These are phyloP conservation scores for Hordeum marinum DNA, from an alignment of 176 grass and related monocot species.

Conservation along the genomic window DNA sequence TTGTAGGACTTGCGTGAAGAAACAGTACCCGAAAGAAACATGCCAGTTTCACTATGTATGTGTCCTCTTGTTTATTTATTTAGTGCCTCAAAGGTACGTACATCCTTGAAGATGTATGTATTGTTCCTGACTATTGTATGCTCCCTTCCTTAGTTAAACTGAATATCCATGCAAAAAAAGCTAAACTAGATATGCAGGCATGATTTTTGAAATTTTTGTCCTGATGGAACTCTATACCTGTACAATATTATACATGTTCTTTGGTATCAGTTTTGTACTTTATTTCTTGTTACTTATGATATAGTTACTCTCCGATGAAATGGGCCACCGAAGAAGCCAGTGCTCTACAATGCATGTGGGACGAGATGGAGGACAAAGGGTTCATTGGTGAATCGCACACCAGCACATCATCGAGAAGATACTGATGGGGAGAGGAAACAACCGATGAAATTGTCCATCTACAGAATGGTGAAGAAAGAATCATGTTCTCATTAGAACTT, in stretches of 20 bases:
- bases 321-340: constrained; percentile 89
- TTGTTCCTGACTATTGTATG: too few relatives aligned
- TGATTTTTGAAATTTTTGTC: too few relatives aligned
- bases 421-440: constrained; percentile 43
- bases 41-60: too few relatives aligned
- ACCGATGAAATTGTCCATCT: constrained; percentile 48
- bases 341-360: constrained; percentile 94
- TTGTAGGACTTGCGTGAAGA: too few relatives aligned
- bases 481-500: too few relatives aligned
- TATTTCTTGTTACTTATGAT: constrained; percentile 13
- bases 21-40: too few relatives aligned
- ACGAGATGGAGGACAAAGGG: constrained; percentile 90
- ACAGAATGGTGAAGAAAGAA: constrained; percentile 33
- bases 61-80: too few relatives aligned
- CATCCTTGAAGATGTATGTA: too few relatives aligned
- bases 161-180: too few relatives aligned
- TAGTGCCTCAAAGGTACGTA: too few relatives aligned
- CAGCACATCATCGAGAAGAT: constrained; percentile 59
- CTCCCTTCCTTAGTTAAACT: too few relatives aligned
- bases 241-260: background rate
- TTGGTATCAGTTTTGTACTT: background rate
- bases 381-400: constrained; percentile 78
- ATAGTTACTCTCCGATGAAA: constrained; percentile 85
- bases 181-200: too few relatives aligned
- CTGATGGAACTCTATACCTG: background rate